Conservation (phyloP, 73 alveolate genomes). For the Tetrahymena borealis region DNA sequence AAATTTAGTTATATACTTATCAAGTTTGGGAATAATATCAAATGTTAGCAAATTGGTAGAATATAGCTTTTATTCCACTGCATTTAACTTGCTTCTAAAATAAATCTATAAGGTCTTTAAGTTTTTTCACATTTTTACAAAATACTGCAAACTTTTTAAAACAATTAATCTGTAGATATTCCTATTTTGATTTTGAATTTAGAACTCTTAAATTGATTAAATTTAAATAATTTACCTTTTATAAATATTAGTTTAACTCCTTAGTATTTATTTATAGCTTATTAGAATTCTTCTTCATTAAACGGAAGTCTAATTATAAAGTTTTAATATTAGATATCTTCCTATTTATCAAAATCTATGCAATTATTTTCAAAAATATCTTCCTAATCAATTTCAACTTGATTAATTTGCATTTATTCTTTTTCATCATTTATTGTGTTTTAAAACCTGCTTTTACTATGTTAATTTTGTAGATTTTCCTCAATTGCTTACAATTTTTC, state of each 20-base stretch:
- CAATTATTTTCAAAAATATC: no score
- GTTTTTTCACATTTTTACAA: neutral
- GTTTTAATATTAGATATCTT: no score
- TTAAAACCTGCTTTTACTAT: no score
- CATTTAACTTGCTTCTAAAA: neutral
- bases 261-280: neutral
- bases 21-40: neutral
- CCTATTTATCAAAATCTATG: no score
- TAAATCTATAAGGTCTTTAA: neutral
- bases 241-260: neutral
- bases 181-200: neutral
- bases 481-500: no score
- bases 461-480: no score
- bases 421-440: no score
- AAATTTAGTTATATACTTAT: neutral
- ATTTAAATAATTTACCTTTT: neutral
- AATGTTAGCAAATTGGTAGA: neutral
- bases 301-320: neutral
- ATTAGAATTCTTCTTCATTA: neutral
- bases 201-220: neutral
- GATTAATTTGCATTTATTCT: no score
- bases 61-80: neutral
- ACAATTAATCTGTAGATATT: neutral
- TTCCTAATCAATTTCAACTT: no score
- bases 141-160: neutral